phyloP scores from a whole-genome alignment of 2,329 filamentous ascomycete genomes.

The Amphichorda felina region DNA sequence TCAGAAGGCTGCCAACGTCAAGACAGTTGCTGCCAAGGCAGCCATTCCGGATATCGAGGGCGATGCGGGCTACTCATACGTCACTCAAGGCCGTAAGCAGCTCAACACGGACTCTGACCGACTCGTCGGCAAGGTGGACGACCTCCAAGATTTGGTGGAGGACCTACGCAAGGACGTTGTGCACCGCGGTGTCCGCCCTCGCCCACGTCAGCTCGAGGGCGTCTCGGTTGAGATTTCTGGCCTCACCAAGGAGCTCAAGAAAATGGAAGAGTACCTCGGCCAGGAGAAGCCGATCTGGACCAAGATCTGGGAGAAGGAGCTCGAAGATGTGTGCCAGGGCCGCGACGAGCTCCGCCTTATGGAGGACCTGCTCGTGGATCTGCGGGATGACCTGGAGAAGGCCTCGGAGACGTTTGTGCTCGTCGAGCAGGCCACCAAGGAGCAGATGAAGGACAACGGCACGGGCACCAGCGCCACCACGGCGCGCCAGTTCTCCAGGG shows the following conservation, averaged over 20 bases:
- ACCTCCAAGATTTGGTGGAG: constrained; percentile 93
- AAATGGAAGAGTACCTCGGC: constrained; percentile 84
- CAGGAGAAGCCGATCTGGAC: constrained; percentile 95
- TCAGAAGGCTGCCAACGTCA: constrained; percentile 70
- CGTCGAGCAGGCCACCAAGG: constrained; percentile 96
- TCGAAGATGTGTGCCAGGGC: constrained; percentile 92
- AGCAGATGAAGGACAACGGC: constrained; percentile 73
- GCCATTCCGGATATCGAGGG: constrained; percentile 61
- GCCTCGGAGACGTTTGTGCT: constrained; percentile 86
- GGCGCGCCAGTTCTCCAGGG: constrained; percentile 44
- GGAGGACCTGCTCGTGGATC: constrained; percentile 85
- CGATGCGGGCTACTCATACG: constrained; percentile 73
- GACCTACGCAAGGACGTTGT: constrained; percentile 97
- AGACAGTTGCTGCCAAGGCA: constrained; percentile 59
- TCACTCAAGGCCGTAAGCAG: constrained; percentile 76
- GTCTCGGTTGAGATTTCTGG: constrained; percentile 80
- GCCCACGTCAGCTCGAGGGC: constrained; percentile 78
- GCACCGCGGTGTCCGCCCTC: constrained; percentile 76
- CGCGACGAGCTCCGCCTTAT: constrained; percentile 90
- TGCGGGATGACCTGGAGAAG: constrained; percentile 92
- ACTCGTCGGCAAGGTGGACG: constrained; percentile 84
- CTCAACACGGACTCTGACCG: constrained; percentile 80
- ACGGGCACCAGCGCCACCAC: constrained; percentile 35
- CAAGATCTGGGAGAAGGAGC: constrained; percentile 97
- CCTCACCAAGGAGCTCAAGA: constrained; percentile 78